A percentile compares a stretch with the other conserved stretches of the same genome.
Evolutionary conservation across 176 grass and related monocot species (phyloP).

Genomic region (Avena atlantica): DNA sequence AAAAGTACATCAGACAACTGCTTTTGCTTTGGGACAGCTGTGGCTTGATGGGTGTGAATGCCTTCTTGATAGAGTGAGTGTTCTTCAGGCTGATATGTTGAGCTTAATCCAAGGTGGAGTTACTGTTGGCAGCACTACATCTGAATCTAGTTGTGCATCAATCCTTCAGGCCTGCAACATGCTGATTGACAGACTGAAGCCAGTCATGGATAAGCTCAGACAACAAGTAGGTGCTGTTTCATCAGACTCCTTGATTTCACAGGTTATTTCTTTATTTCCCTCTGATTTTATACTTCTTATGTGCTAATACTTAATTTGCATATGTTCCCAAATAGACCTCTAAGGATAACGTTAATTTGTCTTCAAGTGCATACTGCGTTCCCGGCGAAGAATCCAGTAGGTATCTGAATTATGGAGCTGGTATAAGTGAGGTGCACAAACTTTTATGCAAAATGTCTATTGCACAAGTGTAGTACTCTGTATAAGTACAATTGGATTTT

Average conservation of each 20-base stretch:
- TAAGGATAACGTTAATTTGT: constrained; percentile 55
- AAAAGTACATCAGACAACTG: constrained; percentile 58
- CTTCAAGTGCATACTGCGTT: constrained; percentile 63
- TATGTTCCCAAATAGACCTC: constrained; percentile 42
- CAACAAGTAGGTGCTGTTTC: constrained; percentile 41
- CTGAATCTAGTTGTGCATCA: constrained; percentile 75
- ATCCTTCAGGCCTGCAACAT: constrained; percentile 58
- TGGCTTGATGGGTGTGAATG: constrained; percentile 56
- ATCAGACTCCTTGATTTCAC: constrained; percentile 60
- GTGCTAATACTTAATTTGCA: neutral
- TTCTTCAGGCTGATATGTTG: constrained; percentile 76
- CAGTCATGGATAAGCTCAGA: constrained; percentile 54
- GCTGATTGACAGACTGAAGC: constrained; percentile 60
- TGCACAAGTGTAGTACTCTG: neutral
- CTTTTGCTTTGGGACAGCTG: constrained; percentile 50
- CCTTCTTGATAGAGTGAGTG: constrained; percentile 63
- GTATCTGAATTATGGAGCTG: constrained; percentile 80
- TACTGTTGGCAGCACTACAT: constrained; percentile 62
- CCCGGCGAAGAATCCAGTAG: constrained; percentile 41
- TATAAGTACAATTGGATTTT: neutral
- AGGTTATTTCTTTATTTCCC: constrained; percentile 34
- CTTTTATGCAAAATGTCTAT: neutral
- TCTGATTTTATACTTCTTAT: neutral
- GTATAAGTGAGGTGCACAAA: constrained; percentile 51
- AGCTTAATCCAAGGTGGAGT: constrained; percentile 69